Percentiles rank a stretch among this genome's conserved stretches.
phyloP scores from a whole-genome alignment of 2,329 filamentous ascomycete genomes.

The Emmonsia crescens region DNA sequence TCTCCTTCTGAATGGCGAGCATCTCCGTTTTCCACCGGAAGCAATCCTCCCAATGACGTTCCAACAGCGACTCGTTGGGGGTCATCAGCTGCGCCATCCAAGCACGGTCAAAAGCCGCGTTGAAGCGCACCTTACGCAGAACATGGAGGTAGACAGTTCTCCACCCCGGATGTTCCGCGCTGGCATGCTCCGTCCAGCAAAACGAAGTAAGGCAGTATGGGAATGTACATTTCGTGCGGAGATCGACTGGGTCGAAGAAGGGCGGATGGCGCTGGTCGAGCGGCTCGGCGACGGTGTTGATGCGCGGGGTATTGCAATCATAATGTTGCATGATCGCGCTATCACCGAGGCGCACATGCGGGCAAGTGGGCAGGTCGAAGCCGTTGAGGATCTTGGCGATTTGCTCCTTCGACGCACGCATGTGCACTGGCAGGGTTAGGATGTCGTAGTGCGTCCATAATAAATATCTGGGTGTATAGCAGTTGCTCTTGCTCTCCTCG shows the following conservation, averaged over 20 bases:
- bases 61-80: constrained; percentile 1
- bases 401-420: constrained; percentile 1
- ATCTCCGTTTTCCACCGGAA: constrained; percentile 8
- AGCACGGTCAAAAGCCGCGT: background rate
- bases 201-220: constrained; percentile 8
- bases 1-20: constrained; percentile 6
- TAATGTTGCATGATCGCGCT: constrained; percentile 3
- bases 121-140: constrained; percentile 3
- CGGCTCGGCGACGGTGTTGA: background rate
- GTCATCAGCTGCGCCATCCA: constrained; percentile 8
- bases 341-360: constrained; percentile 7
- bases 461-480: background rate
- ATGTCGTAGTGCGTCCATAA: constrained; percentile 6
- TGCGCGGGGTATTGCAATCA: background rate
- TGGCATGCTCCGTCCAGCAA: constrained; percentile 5
- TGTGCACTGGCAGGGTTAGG: constrained; percentile 7
- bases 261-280: background rate
- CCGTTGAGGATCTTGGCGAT: constrained; percentile 7
- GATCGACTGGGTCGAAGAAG: constrained; percentile 3
- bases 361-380: constrained; percentile 10
- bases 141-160: constrained; percentile 9
- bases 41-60: constrained; percentile 8
- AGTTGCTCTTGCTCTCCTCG: background rate
- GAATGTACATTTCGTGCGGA: constrained; percentile 4
- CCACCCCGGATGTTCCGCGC: constrained; percentile 1